These are phyloP conservation scores for Cladosporium sp. DNA, from an alignment of 2,329 filamentous ascomycete genomes.

Conservation along the genomic window DNA sequence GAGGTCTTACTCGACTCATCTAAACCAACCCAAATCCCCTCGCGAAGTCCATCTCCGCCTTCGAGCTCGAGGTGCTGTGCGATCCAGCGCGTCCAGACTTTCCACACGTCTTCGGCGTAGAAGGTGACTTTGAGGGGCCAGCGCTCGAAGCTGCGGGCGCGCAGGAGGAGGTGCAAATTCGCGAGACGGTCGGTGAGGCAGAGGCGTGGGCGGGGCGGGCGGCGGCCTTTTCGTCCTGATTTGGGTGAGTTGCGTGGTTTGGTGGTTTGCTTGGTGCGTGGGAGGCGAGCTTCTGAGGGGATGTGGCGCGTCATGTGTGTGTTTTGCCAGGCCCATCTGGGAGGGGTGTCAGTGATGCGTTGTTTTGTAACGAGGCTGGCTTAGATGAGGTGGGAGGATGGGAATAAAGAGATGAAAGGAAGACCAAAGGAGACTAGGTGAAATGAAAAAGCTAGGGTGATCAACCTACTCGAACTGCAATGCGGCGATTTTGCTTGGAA, in stretches of 20 bases:
- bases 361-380: not conserved
- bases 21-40: conserved; percentile 38
- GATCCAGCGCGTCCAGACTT: conserved; percentile 62
- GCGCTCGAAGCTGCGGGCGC: conserved; percentile 71
- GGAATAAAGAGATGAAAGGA: not conserved
- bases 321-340: conserved; percentile 88
- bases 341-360: not conserved
- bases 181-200: conserved; percentile 67
- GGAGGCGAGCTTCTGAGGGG: conserved; percentile 57
- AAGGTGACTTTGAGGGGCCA: conserved; percentile 84
- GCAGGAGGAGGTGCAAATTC: conserved; percentile 76
- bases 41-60: conserved; percentile 9
- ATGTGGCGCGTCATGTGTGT: conserved; percentile 78
- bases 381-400: not conserved
- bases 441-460: not conserved
- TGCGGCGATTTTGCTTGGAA: conserved; percentile 80
- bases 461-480: conserved; percentile 88
- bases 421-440: not conserved
- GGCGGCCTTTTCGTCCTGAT: conserved; percentile 40
- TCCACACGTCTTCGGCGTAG: conserved; percentile 66
- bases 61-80: conserved; percentile 41
- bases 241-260: conserved; percentile 32
- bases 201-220: conserved; percentile 53
- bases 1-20: not conserved
- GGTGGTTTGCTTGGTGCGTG: conserved; percentile 40